These are phyloP conservation scores for Musa acuminata DNA, from an alignment of 176 grass and related monocot species.

Conservation along the genomic window DNA sequence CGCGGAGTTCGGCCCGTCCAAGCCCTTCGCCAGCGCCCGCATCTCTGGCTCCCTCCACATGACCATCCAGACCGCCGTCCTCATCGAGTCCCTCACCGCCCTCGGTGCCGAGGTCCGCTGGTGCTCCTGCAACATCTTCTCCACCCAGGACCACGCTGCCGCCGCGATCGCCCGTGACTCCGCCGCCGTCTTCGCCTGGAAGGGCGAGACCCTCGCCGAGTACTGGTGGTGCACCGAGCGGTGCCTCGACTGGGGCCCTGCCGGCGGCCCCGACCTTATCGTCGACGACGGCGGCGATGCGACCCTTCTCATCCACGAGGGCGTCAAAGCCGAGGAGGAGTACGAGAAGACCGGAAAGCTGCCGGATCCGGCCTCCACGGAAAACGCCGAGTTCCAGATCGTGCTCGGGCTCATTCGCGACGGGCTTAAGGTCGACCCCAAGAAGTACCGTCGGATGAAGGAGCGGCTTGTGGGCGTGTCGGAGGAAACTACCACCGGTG, in stretches of 20 bases:
- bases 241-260: constrained; percentile 78
- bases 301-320: constrained; percentile 93
- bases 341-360: constrained; percentile 56
- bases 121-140: constrained; percentile 99
- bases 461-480: constrained; percentile 80
- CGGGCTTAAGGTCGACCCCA: constrained; percentile 48
- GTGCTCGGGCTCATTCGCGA: constrained; percentile 74
- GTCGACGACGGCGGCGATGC: constrained; percentile 89
- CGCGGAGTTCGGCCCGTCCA: constrained; percentile 58
- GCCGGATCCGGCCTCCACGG: constrained; percentile 62
- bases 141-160: constrained; percentile 93
- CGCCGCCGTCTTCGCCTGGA: constrained; percentile 79
- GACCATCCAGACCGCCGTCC: constrained; percentile 97
- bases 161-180: constrained; percentile 85
- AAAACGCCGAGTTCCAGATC: constrained; percentile 94
- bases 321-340: constrained; percentile 76
- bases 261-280: constrained; percentile 72
- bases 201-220: constrained; percentile 91
- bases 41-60: constrained; percentile 91
- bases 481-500: constrained; percentile 92
- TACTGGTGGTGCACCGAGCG: constrained; percentile 99
- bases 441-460: constrained; percentile 87
- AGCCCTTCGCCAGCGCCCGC: constrained; percentile 53
- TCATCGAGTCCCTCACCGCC: constrained; percentile 92
- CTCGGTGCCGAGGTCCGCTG: constrained; percentile 90